phyloP scores from a whole-genome alignment of 768 basidiomycete species.

The Boletus fagicola region DNA sequence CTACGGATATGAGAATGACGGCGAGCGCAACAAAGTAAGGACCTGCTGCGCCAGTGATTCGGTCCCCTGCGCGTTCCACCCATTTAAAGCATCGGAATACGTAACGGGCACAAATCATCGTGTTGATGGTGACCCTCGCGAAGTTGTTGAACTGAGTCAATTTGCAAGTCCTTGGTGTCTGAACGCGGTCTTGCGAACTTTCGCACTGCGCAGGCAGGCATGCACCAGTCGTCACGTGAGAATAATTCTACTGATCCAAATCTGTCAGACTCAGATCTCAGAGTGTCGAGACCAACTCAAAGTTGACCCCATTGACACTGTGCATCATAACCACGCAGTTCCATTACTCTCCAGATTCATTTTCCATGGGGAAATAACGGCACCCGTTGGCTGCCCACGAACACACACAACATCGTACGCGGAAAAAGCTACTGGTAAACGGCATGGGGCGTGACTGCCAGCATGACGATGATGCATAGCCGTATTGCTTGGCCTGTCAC shows the following conservation, averaged over 20 bases:
- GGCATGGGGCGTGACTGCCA: background rate
- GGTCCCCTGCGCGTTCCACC: constrained; percentile 73
- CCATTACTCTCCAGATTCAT: background rate
- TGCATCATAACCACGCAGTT: background rate
- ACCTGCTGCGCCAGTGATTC: constrained; percentile 85
- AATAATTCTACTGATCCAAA: too few species aligned
- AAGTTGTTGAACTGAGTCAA: too few species aligned
- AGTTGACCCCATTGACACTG: too few species aligned
- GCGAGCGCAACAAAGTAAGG: constrained; percentile 89
- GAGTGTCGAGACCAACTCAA: too few species aligned
- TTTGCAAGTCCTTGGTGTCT: too few species aligned
- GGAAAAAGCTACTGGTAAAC: background rate
- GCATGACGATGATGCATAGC: constrained; percentile 11
- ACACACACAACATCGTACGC: background rate
- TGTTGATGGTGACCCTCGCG: background rate
- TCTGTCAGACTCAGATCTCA: too few species aligned
- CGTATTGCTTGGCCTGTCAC: constrained; percentile 38
- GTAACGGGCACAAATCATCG: constrained; percentile 29
- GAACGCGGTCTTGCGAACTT: background rate
- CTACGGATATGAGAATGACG: constrained; percentile 62
- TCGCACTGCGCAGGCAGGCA: background rate
- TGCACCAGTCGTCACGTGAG: too few species aligned
- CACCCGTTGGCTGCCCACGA: background rate
- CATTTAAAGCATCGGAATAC: constrained; percentile 59
- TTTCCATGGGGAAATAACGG: too few species aligned